Conservation (phyloP, 73 alveolate genomes). For the Symbiodinium natans region DNA sequence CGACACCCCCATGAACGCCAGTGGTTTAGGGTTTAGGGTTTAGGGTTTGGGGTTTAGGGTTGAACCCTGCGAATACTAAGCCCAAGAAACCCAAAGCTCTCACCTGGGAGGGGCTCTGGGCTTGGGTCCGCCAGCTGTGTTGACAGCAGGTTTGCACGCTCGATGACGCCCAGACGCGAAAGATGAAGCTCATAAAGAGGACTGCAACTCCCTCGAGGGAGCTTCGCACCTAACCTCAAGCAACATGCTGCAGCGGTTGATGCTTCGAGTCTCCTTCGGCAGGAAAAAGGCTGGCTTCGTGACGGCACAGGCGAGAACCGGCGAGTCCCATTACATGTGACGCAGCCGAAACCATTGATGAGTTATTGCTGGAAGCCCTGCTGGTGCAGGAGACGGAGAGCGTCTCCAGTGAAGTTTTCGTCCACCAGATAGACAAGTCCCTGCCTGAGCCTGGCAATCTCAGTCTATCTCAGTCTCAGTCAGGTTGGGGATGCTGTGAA, state of each 20-base stretch:
- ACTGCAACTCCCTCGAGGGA: not conserved
- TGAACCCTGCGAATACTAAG: no score
- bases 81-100: no score
- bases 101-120: no score
- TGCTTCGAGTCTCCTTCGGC: not conserved
- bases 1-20: no score
- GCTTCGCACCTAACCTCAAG: not conserved
- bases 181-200: constrained; percentile 85
- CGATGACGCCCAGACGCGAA: constrained; percentile 36
- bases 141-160: constrained; percentile 18
- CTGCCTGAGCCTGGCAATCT: not conserved
- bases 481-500: not conserved
- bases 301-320: constrained; percentile 63
- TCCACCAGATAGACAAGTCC: constrained; percentile 48
- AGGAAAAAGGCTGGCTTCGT: constrained; percentile 83
- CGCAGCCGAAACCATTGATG: no score
- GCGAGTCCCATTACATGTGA: no score
- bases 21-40: no score
- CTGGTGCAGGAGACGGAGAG: constrained; percentile 85
- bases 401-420: constrained; percentile 74
- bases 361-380: no score
- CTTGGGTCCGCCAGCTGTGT: no score
- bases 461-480: not conserved
- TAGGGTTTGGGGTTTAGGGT: no score
- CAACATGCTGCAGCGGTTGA: no score